Evolutionary conservation across 805 yeast species (phyloP).

Genomic region (Nakazawaea holstii): DNA sequence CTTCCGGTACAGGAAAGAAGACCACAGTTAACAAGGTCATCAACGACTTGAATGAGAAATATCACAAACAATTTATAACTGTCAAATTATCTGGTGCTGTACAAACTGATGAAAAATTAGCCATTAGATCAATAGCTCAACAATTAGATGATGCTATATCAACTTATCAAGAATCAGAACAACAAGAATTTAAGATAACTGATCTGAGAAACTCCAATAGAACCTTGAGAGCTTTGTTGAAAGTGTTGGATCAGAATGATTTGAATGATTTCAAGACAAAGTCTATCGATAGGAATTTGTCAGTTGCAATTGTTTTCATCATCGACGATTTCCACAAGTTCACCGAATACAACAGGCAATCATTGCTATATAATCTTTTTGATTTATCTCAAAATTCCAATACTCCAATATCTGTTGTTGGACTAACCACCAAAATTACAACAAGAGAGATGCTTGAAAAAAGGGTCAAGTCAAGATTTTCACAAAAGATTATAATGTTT

Average conservation of each 20-base stretch:
- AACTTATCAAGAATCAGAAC: slow-evolving; percentile 5
- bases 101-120: slow-evolving; percentile 71
- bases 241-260: slow-evolving; percentile 21
- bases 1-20: slow-evolving; percentile 74
- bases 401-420: slow-evolving; percentile 76
- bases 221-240: slow-evolving; percentile 13
- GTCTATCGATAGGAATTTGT: slow-evolving; percentile 14
- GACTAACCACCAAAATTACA: slow-evolving; percentile 69
- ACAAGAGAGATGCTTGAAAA: slow-evolving; percentile 82
- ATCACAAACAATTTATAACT: slow-evolving; percentile 49
- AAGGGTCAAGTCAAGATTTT: slow-evolving; percentile 84
- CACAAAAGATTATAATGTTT: slow-evolving; percentile 67
- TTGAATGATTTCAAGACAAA: slow-evolving; percentile 22
- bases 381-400: slow-evolving; percentile 71
- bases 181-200: slow-evolving; percentile 12
- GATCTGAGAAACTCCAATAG: slow-evolving; percentile 8
- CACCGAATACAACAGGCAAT: slow-evolving; percentile 69
- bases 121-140: slow-evolving; percentile 79
- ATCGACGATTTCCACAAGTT: slow-evolving; percentile 85
- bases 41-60: slow-evolving; percentile 31
- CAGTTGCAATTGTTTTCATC: slow-evolving; percentile 63
- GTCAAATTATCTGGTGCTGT: slow-evolving; percentile 65
- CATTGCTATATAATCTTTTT: slow-evolving; percentile 79
- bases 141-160: slow-evolving; percentile 54
- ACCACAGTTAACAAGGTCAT: slow-evolving; percentile 56